Base-by-base conservation (phyloP, 129 eudicot species). In the Sambucus nigra region DNA sequence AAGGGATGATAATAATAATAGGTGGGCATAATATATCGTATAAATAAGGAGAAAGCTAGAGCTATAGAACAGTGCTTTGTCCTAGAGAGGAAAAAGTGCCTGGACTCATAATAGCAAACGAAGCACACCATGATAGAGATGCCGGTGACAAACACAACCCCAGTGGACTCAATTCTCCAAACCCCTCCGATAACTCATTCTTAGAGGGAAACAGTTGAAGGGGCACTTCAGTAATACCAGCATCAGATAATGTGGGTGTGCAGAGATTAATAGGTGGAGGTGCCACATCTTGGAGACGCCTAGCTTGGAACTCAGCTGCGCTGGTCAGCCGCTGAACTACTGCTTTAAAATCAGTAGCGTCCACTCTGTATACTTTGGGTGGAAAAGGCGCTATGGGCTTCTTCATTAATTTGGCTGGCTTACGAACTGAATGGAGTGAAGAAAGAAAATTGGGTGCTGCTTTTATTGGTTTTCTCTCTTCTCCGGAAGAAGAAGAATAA, bases 241-340 rank as follows among this genome's bases (percentile, higher is more conserved):
- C 4, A 23, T 12, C n/a, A 0, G 18, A 4, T 32, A 42, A 57
- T 40, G 71, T 57, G 26, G 65, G 32, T 12, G 68, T 15, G 2
- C 70, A 73, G 16, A 78, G 76, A 52, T 51, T 39, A 21, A 75
- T 76, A 2, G 82, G 76, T 0, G 87, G 87, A 6, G 87, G 87
- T 0, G 87, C 87, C 16, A 75, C 47, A 41, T 60, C 69, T 49
- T 73, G 56, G 16, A 58, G 69, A 17, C 63, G 82, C 47, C 63
- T 61, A 19, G 62, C 44, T 39, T 82, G 82, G 35, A 52, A 70
- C 18, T 70, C 80, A 0, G 63, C 69, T 16, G 71, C 64, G 38
- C 81, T 70, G 0, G 96, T 87, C 13, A 87, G 86, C 68, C 26
- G 49, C 31, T 80, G 96, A 56, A 87, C 96, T 2, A 69, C 83